Evolutionary conservation across 1,139 yeast genomes (phyloP).

Genomic region (Magnusiomyces tetraspermus): DNA sequence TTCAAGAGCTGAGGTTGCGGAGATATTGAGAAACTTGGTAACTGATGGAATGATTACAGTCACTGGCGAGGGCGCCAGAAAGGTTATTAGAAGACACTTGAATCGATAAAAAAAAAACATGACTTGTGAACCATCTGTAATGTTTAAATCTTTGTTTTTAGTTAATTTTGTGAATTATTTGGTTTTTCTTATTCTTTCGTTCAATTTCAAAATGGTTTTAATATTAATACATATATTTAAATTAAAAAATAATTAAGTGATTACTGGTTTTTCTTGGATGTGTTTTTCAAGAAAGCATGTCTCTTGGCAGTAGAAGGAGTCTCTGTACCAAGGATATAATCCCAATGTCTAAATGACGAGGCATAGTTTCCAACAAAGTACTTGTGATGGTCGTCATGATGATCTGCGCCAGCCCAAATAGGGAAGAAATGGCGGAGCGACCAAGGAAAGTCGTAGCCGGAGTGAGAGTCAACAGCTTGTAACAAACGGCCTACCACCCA

Average conservation of each 20-base stretch:
- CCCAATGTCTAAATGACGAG: constrained; percentile 93
- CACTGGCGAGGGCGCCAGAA: constrained; percentile 64
- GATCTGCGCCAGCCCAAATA: constrained; percentile 98
- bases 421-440: constrained; percentile 84
- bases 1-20: constrained; percentile 62
- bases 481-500: constrained; percentile 83
- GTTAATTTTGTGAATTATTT: too few relatives aligned
- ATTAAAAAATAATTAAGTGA: too few relatives aligned
- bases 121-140: too few relatives aligned
- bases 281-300: constrained; percentile 34
- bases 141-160: too few relatives aligned
- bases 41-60: constrained; percentile 68
- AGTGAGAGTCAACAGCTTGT: constrained; percentile 95
- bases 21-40: constrained; percentile 56
- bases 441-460: constrained; percentile 97
- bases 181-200: too few relatives aligned
- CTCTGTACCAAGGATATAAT: constrained; percentile 70
- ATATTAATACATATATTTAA: too few relatives aligned
- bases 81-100: constrained; percentile 55
- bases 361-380: constrained; percentile 86
- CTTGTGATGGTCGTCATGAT: constrained; percentile 94
- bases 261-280: constrained; percentile 2
- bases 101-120: too few relatives aligned
- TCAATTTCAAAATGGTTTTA: too few relatives aligned
- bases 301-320: constrained; percentile 42